Percentiles rank a stretch among this genome's conserved stretches.
Evolutionary conservation across 352 stramenopile genomes (phyloP).

Genomic region (Globisporangium recalcitrans): DNA sequence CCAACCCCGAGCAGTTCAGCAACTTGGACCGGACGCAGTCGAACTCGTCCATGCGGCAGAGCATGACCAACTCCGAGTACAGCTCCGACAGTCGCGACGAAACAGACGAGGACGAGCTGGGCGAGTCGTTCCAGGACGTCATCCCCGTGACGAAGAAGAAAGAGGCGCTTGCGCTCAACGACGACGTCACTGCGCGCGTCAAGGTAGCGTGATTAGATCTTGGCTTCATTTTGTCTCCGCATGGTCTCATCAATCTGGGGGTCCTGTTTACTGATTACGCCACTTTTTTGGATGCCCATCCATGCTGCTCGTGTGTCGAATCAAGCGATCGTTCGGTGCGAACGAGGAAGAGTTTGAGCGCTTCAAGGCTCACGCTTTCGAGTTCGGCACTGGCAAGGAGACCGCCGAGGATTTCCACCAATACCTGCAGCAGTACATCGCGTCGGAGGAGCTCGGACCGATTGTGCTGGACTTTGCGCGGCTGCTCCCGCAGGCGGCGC

Average conservation of each 20-base stretch:
- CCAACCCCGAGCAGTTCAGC: constrained; percentile 36
- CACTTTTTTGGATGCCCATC: not conserved
- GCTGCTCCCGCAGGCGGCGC: constrained; percentile 48
- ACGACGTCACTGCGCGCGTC: constrained; percentile 68
- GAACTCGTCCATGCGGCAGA: constrained; percentile 33
- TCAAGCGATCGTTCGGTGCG: constrained; percentile 28
- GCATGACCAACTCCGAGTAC: constrained; percentile 33
- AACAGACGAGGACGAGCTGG: constrained; percentile 40
- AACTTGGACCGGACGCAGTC: constrained; percentile 33
- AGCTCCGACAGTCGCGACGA: constrained; percentile 49
- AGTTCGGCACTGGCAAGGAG: constrained; percentile 70
- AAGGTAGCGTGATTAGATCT: constrained; percentile 19
- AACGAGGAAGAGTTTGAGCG: constrained; percentile 65
- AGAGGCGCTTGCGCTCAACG: constrained; percentile 66
- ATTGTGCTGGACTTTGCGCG: constrained; percentile 82
- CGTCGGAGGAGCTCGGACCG: constrained; percentile 40
- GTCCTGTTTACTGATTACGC: not conserved
- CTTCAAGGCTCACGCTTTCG: constrained; percentile 74
- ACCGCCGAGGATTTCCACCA: constrained; percentile 56
- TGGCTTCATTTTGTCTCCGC: not conserved
- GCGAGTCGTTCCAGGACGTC: constrained; percentile 61
- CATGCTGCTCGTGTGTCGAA: not conserved
- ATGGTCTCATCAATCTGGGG: not conserved
- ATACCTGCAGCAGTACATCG: constrained; percentile 58
- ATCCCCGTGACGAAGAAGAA: constrained; percentile 73